Evolutionary conservation across 345 rosid species (phyloP), one percentile per base, ranked within the genome.

Genomic region (Microthlaspi erraticum): DNA sequence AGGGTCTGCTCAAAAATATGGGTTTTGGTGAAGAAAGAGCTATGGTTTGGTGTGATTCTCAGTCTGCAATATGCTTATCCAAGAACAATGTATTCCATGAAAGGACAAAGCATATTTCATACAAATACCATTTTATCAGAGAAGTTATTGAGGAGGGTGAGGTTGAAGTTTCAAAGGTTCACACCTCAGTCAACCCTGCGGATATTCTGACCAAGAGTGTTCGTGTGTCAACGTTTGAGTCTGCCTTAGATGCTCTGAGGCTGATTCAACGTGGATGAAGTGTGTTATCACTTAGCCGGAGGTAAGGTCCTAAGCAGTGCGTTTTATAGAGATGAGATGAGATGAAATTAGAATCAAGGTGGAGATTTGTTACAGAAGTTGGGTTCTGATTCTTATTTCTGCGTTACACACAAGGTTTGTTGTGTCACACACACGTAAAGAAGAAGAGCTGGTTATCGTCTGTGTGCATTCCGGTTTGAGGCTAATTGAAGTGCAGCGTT

Each of bases 311-410:
- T 0, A 58, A 10, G 32, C 10, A 1, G 63, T 58, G 17, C 29
- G 11, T 2, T 57, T 37, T 37, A 2, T 58, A 20, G 26, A 23
- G 26, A 23, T 38, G 33, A 37, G 63, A 19, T 0, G 11, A 58
- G 46, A 38, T 58, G 46, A 58, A 58, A 58, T 45, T 37, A 18
- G 61, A 57, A 57, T 37, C 45, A 57, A 57, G 16, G 32, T 37
- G 62, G 62, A 57, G 20, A 36, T 18, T 18, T 57, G 45, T 57
- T 57, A 10, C 7, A 36, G 32, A 23, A 2, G n/a, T n/a, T n/a
- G n/a, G n/a, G n/a, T n/a, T n/a, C n/a, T n/a, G n/a, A n/a, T n/a
- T n/a, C n/a, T n/a, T n/a, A n/a, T n/a, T n/a, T n/a, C n/a, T n/a
- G n/a, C n/a, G n/a, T n/a, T n/a, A n/a, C n/a, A n/a, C n/a, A n/a